phyloP scores from a whole-genome alignment of 176 grass and related monocot genomes.

The bread wheat (Triticum aestivum) region DNA sequence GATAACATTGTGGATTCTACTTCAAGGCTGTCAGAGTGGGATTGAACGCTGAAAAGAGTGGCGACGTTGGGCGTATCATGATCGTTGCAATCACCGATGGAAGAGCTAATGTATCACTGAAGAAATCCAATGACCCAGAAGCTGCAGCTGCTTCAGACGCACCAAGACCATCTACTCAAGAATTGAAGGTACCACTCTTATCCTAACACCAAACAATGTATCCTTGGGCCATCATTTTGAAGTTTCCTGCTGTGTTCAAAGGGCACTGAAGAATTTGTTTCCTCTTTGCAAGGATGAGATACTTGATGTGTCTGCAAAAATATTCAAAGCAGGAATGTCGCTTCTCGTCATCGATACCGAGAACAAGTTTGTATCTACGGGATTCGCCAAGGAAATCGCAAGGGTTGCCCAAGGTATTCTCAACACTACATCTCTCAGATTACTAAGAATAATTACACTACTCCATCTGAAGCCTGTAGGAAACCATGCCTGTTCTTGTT shows the following conservation, averaged over 20 bases:
- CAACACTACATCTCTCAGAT: neutral
- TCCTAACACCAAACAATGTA: neutral
- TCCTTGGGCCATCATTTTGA: neutral
- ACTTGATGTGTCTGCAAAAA: conserved; percentile 92
- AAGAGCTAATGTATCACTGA: conserved; percentile 92
- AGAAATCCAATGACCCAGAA: conserved; percentile 92
- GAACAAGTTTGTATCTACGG: conserved; percentile 98
- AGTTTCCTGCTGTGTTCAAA: neutral
- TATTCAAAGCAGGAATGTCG: conserved; percentile 94
- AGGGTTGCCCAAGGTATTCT: conserved; percentile 86
- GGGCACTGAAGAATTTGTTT: neutral
- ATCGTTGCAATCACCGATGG: conserved; percentile 98
- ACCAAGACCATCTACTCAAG: conserved; percentile 84
- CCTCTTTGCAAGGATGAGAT: conserved; percentile 75
- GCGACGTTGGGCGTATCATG: conserved; percentile 97
- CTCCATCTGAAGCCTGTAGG: neutral
- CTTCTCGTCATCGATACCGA: conserved; percentile 98
- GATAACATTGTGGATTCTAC: conserved; percentile 12
- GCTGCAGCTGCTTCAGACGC: conserved; percentile 61
- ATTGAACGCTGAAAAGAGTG: conserved; percentile 97
- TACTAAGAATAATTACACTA: neutral
- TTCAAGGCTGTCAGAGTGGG: conserved; percentile 95
- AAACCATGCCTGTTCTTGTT: neutral
- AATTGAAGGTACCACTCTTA: conserved; percentile 67
- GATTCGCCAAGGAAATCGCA: conserved; percentile 98